A percentile compares a stretch with the other conserved stretches of the same genome.
Conservation (phyloP, 306 rosid species). For the Coriaria nepalensis region DNA sequence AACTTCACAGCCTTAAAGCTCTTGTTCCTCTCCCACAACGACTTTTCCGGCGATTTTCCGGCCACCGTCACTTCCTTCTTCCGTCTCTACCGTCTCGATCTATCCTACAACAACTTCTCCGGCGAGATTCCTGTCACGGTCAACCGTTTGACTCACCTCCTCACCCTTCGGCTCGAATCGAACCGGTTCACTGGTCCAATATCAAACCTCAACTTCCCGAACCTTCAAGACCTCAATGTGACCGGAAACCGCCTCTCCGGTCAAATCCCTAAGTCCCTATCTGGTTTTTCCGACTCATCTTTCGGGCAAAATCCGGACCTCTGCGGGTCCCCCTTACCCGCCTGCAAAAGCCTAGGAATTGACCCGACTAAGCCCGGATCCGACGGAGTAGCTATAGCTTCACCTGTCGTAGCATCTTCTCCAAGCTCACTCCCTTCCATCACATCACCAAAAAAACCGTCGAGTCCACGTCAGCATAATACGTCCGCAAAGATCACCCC, state of each 20-base stretch:
- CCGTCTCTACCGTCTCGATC: slow-evolving; percentile 72
- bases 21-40: slow-evolving; percentile 50
- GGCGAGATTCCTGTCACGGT: slow-evolving; percentile 41
- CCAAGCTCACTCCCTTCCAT: slow-evolving; percentile 46
- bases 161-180: slow-evolving; percentile 50
- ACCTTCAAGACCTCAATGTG: slow-evolving; percentile 53
- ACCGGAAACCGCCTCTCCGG: slow-evolving; percentile 49
- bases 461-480: slow-evolving; percentile 1
- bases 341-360: slow-evolving; percentile 19
- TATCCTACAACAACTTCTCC: slow-evolving; percentile 50
- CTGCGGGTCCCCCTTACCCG: slow-evolving; percentile 49
- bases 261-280: slow-evolving; percentile 41
- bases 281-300: slow-evolving; percentile 39
- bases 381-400: slow-evolving; percentile 45
- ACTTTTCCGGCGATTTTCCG: slow-evolving; percentile 53
- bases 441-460: slow-evolving; percentile 11
- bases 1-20: slow-evolving; percentile 49
- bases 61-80: slow-evolving; percentile 24
- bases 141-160: slow-evolving; percentile 39
- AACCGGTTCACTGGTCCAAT: slow-evolving; percentile 44
- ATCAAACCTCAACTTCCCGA: slow-evolving; percentile 29
- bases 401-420: slow-evolving; percentile 57
- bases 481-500: slow-evolving; percentile 28
- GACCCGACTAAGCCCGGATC: slow-evolving; percentile 69
- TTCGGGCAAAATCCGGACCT: slow-evolving; percentile 39